A percentile compares a stretch with the other conserved stretches of the same genome.
These are phyloP conservation scores for Dryadomyces quercivorus DNA, from an alignment of 2,329 filamentous ascomycete genomes.

Conservation along the genomic window DNA sequence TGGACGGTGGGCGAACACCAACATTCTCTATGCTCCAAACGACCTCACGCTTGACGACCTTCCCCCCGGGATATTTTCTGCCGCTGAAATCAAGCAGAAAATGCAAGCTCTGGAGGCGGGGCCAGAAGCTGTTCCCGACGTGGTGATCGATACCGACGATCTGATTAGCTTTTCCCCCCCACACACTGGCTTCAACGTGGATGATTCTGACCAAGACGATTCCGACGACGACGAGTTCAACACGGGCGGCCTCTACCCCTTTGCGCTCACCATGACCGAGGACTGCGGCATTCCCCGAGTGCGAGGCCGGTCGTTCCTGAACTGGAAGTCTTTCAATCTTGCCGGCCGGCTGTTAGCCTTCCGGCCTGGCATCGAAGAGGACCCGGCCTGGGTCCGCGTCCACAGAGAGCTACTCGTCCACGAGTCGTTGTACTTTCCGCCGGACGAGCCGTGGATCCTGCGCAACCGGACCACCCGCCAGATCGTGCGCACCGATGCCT, in stretches of 20 bases:
- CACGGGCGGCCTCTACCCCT: background rate
- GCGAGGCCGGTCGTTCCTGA: background rate
- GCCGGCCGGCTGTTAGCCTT: background rate
- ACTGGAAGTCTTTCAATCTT: background rate
- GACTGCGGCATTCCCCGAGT: background rate
- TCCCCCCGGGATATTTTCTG: background rate
- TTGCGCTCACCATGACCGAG: background rate
- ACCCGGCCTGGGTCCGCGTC: background rate
- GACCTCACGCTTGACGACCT: background rate
- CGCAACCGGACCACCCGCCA: background rate
- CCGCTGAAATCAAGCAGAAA: background rate
- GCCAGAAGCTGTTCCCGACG: background rate
- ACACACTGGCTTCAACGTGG: too few species aligned
- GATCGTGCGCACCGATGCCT: background rate
- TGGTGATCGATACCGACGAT: background rate
- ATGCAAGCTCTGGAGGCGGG: background rate
- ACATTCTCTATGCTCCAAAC: background rate
- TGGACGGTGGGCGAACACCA: background rate
- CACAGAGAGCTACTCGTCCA: background rate
- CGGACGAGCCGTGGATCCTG: background rate
- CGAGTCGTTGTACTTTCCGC: background rate
- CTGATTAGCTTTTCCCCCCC: too few species aligned
- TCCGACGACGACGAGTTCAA: too few species aligned
- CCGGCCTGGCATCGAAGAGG: background rate
- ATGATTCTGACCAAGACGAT: too few species aligned